Evolutionary conservation across 805 yeast genomes (phyloP).

Genomic region (Metschnikowia continentalis): DNA sequence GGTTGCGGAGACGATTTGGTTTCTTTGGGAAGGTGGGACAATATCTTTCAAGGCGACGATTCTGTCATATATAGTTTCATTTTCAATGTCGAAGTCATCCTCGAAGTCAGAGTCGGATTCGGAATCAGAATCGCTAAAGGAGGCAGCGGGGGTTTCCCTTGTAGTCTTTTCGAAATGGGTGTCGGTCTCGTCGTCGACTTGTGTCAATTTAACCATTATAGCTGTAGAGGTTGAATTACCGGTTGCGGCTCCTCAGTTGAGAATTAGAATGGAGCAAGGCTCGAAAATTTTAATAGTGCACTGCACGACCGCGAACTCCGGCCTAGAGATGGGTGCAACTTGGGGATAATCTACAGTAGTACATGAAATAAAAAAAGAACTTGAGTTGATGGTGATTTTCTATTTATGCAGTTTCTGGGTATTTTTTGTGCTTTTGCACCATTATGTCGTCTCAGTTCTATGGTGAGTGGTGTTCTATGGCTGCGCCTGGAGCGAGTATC

Average conservation of each 20-base stretch:
- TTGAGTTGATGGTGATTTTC: no score
- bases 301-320: slow-evolving; percentile 16
- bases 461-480: not conserved
- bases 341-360: not conserved
- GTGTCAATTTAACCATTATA: slow-evolving; percentile 71
- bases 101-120: slow-evolving; percentile 52
- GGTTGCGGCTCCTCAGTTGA: not conserved
- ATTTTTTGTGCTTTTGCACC: not conserved
- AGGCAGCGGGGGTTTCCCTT: slow-evolving; percentile 27
- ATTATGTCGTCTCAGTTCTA: not conserved
- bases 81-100: slow-evolving; percentile 69
- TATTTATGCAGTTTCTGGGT: not conserved
- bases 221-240: not conserved
- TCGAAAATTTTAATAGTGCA: slow-evolving; percentile 19
- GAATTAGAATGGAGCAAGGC: slow-evolving; percentile 7
- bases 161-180: slow-evolving; percentile 33
- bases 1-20: slow-evolving; percentile 34
- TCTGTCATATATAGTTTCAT: slow-evolving; percentile 85
- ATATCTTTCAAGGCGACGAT: slow-evolving; percentile 87
- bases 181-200: slow-evolving; percentile 57
- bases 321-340: not conserved
- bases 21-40: slow-evolving; percentile 82
- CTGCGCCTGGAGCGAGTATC: slow-evolving; percentile 33
- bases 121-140: slow-evolving; percentile 36
- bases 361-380: not conserved